Base-by-base conservation (phyloP, 176 grass and related monocot species). In the Tillandsia fasciculata region DNA sequence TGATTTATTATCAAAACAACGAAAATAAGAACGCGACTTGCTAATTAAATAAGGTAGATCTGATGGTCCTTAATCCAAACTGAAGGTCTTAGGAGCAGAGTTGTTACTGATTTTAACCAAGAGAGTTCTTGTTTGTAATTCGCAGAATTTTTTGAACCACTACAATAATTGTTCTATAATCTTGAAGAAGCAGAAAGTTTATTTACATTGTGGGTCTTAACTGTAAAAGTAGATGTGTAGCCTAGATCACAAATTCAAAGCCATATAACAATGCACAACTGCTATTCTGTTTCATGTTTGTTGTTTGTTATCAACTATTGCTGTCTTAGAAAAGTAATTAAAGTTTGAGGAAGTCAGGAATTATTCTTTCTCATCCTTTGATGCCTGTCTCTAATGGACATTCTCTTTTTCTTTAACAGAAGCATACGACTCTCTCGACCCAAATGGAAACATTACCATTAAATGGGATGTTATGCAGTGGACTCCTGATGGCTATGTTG, bases 401-500 rank as follows among this genome's bases (percentile, higher is more conserved):
- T 9, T 50, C 48, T 57, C 67, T 76, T 33, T 26, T 70, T 27
- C 29, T 75, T 58, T 57, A 71, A 77, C 84, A 96, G 91, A 85
- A 66, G 91, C 91, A 29, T 96, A 85, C 72, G 91, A 96, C 82
- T 84, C 91, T 2, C 81, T 96, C 50, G 91, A 96, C 75, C 91
- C 91, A 11, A 87, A 75, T 10, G 87, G 91, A 10, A 90, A 96
- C 76, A 96, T 96, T 72, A 96, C 91, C 13, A 90, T 96, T 75
- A 96, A 96, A 61, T 96, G 91, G 91, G 91, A 96, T 78, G 2
- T 96, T 23, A 87, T 96, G 79, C 76, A 80, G 63, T 96, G 91
- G 91, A 96, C 91, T 87, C 81, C 87, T 18, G 91, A 96, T 70
- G 91, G 91, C 26, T 96, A 96, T 72, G 87, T 96, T 15, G 91